Percentiles rank a stretch among this genome's conserved stretches.
Conservation (phyloP, 1,139 yeast genomes). For the Candida mesenterica region DNA sequence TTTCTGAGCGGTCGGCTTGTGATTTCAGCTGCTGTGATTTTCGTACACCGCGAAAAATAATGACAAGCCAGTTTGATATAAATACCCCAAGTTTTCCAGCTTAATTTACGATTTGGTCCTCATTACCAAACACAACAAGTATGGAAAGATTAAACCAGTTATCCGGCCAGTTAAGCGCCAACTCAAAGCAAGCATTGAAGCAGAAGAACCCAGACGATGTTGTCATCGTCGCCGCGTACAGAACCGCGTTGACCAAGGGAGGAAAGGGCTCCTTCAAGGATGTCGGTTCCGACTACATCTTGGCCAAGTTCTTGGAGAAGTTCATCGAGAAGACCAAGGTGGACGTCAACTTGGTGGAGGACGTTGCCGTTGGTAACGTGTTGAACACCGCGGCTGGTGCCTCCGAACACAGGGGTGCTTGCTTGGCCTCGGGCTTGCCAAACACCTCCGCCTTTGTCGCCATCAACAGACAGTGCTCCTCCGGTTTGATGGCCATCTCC, state of each 20-base stretch:
- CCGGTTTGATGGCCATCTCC: conserved; percentile 87
- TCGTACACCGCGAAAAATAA: background rate
- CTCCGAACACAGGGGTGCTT: conserved; percentile 83
- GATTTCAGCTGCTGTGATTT: conserved; percentile 3
- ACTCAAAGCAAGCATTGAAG: conserved; percentile 40
- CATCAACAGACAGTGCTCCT: conserved; percentile 90
- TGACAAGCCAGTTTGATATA: conserved; percentile 4
- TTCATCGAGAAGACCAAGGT: conserved; percentile 60
- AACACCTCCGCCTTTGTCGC: conserved; percentile 72
- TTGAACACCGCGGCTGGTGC: conserved; percentile 91
- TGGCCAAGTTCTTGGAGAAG: conserved; percentile 61
- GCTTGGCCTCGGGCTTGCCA: conserved; percentile 50
- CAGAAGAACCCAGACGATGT: conserved; percentile 81
- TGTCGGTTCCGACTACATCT: conserved; percentile 70
- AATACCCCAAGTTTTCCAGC: conserved; percentile 10
- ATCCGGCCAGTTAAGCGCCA: conserved; percentile 52
- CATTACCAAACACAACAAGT: conserved; percentile 6
- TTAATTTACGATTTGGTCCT: conserved; percentile 1
- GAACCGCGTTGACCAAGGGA: conserved; percentile 87
- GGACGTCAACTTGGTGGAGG: conserved; percentile 69
- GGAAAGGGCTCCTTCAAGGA: conserved; percentile 81
- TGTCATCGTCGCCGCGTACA: conserved; percentile 81
- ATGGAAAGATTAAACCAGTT: conserved; percentile 66
- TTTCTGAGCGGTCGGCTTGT: too few relatives aligned
- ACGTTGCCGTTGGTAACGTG: conserved; percentile 85